These are phyloP conservation scores for Cyclocybe aegerita DNA, from an alignment of 768 basidiomycete genomes.

Conservation along the genomic window DNA sequence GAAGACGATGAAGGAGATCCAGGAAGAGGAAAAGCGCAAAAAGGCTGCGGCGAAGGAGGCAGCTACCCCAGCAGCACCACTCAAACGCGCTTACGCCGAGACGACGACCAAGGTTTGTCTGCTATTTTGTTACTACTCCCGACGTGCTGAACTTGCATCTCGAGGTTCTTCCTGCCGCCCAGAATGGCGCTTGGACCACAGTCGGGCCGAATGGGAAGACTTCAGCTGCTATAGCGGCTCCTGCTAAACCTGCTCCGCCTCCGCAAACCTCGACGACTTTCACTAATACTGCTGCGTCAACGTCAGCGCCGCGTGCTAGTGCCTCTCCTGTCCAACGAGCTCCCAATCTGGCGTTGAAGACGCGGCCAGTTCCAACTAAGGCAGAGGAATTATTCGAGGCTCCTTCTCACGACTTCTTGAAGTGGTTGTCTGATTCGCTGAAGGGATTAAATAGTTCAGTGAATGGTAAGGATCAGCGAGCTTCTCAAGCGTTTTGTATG, in stretches of 20 bases:
- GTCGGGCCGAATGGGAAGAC: conserved; percentile 79
- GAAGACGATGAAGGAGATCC: conserved; percentile 98
- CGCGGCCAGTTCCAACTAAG: conserved; percentile 31
- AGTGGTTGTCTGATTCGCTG: conserved; percentile 85
- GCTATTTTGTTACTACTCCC: conserved; percentile 1
- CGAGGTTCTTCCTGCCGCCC: conserved; percentile 20
- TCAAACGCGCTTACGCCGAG: conserved; percentile 78
- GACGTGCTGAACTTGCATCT: conserved; percentile 13
- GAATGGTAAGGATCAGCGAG: conserved; percentile 50
- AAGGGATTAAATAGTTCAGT: conserved; percentile 74
- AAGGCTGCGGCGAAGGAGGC: conserved; percentile 57
- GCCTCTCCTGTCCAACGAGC: conserved; percentile 36
- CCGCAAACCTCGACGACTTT: conserved; percentile 10
- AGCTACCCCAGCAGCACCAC: conserved; percentile 51
- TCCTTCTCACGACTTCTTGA: conserved; percentile 88
- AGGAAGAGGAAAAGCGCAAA: conserved; percentile 91
- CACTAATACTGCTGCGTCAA: not conserved
- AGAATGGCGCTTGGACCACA: conserved; percentile 76
- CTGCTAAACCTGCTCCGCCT: conserved; percentile 35
- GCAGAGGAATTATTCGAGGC: conserved; percentile 62
- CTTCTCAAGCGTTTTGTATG: not conserved
- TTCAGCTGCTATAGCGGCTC: conserved; percentile 29
- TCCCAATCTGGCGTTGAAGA: conserved; percentile 28
- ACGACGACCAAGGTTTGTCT: conserved; percentile 66
- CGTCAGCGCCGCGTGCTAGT: conserved; percentile 24